phyloP scores from a whole-genome alignment of 1,284 basidiomycete genomes.

The Lignosus rhinocerotis region DNA sequence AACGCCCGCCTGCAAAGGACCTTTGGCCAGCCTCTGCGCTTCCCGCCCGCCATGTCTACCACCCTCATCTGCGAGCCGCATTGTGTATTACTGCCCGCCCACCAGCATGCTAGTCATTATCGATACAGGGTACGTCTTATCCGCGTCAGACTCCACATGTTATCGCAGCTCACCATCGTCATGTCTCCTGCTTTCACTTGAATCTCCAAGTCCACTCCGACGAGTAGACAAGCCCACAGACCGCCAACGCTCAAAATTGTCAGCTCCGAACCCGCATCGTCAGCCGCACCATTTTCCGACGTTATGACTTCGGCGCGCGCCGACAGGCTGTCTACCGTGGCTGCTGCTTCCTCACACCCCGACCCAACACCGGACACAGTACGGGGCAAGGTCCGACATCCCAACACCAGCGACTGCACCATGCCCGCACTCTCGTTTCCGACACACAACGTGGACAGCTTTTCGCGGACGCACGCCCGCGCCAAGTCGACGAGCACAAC shows the following conservation, averaged over 20 bases:
- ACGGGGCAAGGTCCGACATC: conserved; percentile 13
- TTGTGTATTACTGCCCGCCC: not conserved
- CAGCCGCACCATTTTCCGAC: conserved; percentile 7
- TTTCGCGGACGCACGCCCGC: conserved; percentile 7
- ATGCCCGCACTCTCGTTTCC: not conserved
- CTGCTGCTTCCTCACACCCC: conserved; percentile 2
- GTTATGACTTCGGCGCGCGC: not conserved
- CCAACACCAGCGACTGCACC: not conserved
- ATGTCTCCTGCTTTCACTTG: not conserved
- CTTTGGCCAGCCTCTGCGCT: not conserved
- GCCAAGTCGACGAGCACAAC: conserved; percentile 17
- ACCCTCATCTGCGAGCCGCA: conserved; percentile 13
- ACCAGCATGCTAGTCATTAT: conserved; percentile 1
- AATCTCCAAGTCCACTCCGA: not conserved
- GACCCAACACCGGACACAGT: conserved; percentile 4
- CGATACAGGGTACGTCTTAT: conserved; percentile 12
- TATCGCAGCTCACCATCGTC: conserved; percentile 5
- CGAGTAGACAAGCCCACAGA: not conserved
- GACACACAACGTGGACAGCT: not conserved
- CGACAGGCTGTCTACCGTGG: conserved; percentile 2
- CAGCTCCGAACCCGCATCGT: conserved; percentile 4
- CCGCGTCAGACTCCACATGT: not conserved
- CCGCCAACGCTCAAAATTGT: not conserved
- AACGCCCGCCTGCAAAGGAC: not conserved
- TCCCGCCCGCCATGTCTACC: conserved; percentile 6